A percentile compares a stretch with the other conserved stretches of the same genome.
phyloP scores from a whole-genome alignment of 331 rosid genomes.

The Phaseolus coccineus region DNA sequence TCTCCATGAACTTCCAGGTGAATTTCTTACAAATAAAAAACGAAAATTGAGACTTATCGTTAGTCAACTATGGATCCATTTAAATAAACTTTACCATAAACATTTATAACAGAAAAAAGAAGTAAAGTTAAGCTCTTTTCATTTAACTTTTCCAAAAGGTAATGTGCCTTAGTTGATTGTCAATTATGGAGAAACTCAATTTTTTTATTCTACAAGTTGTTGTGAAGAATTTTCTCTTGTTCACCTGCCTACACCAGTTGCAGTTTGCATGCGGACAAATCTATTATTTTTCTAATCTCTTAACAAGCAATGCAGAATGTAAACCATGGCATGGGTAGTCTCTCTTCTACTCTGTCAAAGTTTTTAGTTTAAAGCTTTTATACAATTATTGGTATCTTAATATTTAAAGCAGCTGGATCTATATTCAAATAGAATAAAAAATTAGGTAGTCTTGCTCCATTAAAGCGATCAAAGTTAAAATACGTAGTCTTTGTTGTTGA shows the following conservation, averaged over 20 bases:
- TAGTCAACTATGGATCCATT: not conserved
- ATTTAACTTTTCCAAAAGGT: too few relatives aligned
- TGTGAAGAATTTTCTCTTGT: not conserved
- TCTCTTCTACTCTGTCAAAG: not conserved
- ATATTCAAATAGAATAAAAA: slow-evolving; percentile 9
- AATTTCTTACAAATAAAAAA: not conserved
- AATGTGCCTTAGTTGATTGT: too few relatives aligned
- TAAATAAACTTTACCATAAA: too few relatives aligned
- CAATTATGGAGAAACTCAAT: too few relatives aligned
- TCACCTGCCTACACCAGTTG: not conserved
- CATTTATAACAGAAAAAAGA: too few relatives aligned
- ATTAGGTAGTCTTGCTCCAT: not conserved
- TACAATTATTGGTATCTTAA: slow-evolving; percentile 1
- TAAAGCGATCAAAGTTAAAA: not conserved
- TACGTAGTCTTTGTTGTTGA: too few relatives aligned
- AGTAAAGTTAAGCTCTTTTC: too few relatives aligned
- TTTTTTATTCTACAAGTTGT: too few relatives aligned
- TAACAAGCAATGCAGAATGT: not conserved
- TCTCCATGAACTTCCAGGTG: slow-evolving; percentile 3
- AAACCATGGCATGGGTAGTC: not conserved
- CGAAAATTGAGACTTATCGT: slow-evolving; percentile 9
- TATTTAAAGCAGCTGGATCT: slow-evolving; percentile 6
- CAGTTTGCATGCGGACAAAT: not conserved
- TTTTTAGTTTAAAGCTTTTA: not conserved
- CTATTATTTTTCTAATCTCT: slow-evolving; percentile 1